phyloP scores from a whole-genome alignment of 768 basidiomycete species.

The Trametes maxima region DNA sequence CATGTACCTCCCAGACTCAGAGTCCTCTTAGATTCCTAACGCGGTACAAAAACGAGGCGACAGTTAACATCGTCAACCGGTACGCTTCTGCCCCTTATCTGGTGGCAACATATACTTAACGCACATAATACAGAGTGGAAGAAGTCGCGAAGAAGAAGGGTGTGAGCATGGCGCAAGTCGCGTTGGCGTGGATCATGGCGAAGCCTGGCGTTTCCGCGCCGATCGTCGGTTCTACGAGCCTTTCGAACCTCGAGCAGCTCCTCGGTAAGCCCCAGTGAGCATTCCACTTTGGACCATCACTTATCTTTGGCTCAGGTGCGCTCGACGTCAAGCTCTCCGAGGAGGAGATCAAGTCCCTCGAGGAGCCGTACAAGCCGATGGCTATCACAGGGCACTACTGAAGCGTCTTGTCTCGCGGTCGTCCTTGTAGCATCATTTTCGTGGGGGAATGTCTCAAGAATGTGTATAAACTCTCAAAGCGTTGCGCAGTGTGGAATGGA shows the following conservation, averaged over 20 bases:
- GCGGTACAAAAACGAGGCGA: too few species aligned
- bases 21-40: too few species aligned
- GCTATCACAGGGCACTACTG: neutral
- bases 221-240: slow-evolving; percentile 43
- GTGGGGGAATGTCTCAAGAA: too few species aligned
- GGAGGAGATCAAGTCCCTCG: slow-evolving; percentile 59
- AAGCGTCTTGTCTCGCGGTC: too few species aligned
- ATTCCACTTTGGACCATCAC: neutral
- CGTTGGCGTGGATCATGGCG: slow-evolving; percentile 41
- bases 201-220: slow-evolving; percentile 40
- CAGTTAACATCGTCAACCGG: neutral
- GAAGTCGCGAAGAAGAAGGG: slow-evolving; percentile 44
- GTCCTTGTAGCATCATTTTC: too few species aligned
- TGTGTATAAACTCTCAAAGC: too few species aligned
- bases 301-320: neutral
- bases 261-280: slow-evolving; percentile 27
- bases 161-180: slow-evolving; percentile 45
- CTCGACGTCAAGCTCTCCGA: slow-evolving; percentile 18
- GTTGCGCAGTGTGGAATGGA: too few species aligned
- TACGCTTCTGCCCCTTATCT: neutral
- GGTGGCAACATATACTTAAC: too few species aligned
- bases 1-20: neutral
- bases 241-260: slow-evolving; percentile 43
- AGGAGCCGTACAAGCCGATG: slow-evolving; percentile 47
- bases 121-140: slow-evolving; percentile 34